Evolutionary conservation across 1,139 yeast genomes (phyloP), one percentile per base, ranked within the genome.

Genomic region (Tardiomyces depauwii): DNA sequence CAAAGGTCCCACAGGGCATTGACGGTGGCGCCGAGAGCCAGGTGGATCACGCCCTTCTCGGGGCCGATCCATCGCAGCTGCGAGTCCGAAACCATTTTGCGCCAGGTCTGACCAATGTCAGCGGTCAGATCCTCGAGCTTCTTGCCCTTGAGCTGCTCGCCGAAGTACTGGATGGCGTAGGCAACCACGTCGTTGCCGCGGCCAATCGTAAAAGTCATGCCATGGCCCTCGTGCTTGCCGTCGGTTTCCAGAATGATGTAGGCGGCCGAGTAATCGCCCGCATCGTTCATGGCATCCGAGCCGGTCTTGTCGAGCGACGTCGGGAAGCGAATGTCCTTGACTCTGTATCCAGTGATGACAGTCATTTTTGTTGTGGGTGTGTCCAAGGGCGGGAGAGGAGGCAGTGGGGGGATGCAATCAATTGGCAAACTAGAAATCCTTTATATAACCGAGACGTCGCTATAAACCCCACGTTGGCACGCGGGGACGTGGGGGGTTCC

Each of bases 61-160:
- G 68, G 68, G 2, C 68, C 68, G 38, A 64, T 47, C 68, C 68
- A 64, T 39, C 68, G 57, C 44, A 60, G 57, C 49, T 64, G 68
- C 13, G 61, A 55, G 47, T 64, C 68, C 2, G 60, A 53, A 16
- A 64, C 66, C 51, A 64, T 53, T 45, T 63, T 59, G 43, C 67
- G 52, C 67, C 67, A 64, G 11, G 68, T 64, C 6, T 51, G 51
- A 5, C 67, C 68, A 60, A 64, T 60, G 45, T 64, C 57, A 27
- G 51, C 52, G 14, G 61, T 58, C 45, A 64, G 55, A n/a, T 55
- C 51, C 13, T 47, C 53, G 42, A 64, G 54, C 16, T 52, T 46
- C 44, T 61, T 58, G 38, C 55, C 57, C 32, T 47, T 50, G 18
- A 59, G 45, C 18, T 59, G 46, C 40, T 54, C 53, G 12, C 60